Base-by-base conservation (phyloP, 441 rosid genomes). In the Croton setiger region DNA sequence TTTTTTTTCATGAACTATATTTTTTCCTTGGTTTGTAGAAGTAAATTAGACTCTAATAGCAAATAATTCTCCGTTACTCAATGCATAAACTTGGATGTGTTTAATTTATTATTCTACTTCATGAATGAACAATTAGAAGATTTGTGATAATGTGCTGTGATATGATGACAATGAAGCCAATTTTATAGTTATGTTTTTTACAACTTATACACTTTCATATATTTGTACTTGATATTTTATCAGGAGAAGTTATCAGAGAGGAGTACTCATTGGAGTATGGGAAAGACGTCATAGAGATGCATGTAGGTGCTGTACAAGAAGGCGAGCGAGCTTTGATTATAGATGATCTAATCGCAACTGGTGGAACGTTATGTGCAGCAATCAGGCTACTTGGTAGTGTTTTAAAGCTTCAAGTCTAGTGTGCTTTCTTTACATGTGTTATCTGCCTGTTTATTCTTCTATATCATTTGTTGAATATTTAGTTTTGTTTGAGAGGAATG, bases 241-340 rank as follows among this genome's bases (percentile, higher is more conserved):
- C 78, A 94, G 97, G 97, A 78, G 79, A 84, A 72, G 97, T 91
- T 63, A 87, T 94, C 52, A 85, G 96, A 0, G 97, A 91, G 77
- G 97, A 94, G 80, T 92, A 92, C 72, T 81, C 96, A 0, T 80
- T 94, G 84, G 97, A 91, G 83, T 91, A 94, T 81, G 98, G 98
- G 79, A 94, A 83, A 60, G 97, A 94, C 68, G 81, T 4, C 67
- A 91, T 94, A 59, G 97, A 91, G 85, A 94, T 94, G 98, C 97
- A 94, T 80, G 97, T 85, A 27, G 98, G 97, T 73, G 98, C 96
- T 12, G 97, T 91, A 49, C 81, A 91, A 81, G 84, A 81, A 5
- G 97, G 96, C 60, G 98, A 94, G 59, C 88, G 85, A 54, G 97
- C 92, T 60, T 75, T 94, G 75, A 81, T 94, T 20, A 80, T 91